These are phyloP conservation scores for Lepiota subincarnata DNA, from an alignment of 768 basidiomycete species.

Conservation along the genomic window DNA sequence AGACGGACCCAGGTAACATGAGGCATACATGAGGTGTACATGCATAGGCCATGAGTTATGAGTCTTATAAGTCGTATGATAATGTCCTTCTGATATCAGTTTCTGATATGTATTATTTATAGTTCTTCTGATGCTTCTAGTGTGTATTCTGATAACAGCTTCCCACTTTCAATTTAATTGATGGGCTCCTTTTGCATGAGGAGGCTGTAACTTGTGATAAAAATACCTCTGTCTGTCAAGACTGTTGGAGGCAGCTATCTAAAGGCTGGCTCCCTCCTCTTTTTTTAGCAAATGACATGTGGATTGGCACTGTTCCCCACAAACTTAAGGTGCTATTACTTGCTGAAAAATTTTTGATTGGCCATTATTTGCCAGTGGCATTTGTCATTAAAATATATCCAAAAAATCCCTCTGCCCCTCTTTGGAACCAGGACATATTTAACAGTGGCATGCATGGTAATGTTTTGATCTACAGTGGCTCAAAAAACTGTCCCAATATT, in stretches of 20 bases:
- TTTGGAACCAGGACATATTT: conserved; percentile 13
- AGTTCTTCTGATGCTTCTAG: too few species aligned
- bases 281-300: conserved; percentile 34
- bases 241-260: conserved; percentile 9
- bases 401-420: conserved; percentile 14
- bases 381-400: conserved; percentile 36
- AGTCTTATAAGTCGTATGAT: too few species aligned
- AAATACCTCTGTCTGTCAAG: conserved; percentile 2
- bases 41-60: too few species aligned
- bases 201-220: background rate
- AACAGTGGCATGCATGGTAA: conserved; percentile 27
- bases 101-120: too few species aligned
- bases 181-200: conserved; percentile 4
- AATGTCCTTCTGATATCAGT: too few species aligned
- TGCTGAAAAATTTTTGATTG: conserved; percentile 31
- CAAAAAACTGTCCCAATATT: too few species aligned
- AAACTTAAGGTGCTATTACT: conserved; percentile 25
- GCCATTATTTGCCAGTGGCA: conserved; percentile 24
- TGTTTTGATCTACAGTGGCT: too few species aligned
- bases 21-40: too few species aligned
- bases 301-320: conserved; percentile 31
- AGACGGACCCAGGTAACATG: too few species aligned
- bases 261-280: conserved; percentile 14
- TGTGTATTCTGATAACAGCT: too few species aligned
- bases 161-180: conserved; percentile 5